These are phyloP conservation scores for Xeromyces bisporus DNA, from an alignment of 495 filamentous ascomycete species.

Conservation along the genomic window DNA sequence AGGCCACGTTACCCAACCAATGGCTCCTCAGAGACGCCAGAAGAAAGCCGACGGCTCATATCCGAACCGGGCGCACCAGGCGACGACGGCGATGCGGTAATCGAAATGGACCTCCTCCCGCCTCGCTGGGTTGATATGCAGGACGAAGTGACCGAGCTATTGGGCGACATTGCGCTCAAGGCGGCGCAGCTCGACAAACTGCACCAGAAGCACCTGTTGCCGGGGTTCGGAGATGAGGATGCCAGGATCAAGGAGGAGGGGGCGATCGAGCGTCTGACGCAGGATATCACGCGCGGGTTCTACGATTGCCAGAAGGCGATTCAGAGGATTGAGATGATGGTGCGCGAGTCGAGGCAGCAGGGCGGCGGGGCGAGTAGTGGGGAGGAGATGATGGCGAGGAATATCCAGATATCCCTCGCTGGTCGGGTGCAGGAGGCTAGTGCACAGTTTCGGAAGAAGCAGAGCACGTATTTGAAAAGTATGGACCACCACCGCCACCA, in stretches of 20 bases:
- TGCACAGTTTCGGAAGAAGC: conserved; percentile 85
- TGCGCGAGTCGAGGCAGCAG: conserved; percentile 50
- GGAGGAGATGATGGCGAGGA: conserved; percentile 90
- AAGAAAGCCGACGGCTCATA: conserved; percentile 79
- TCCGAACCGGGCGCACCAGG: conserved; percentile 54
- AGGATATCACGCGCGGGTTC: conserved; percentile 74
- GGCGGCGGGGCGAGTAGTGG: conserved; percentile 51
- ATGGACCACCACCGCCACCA: conserved; percentile 6
- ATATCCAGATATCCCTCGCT: conserved; percentile 83
- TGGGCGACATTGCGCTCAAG: conserved; percentile 68
- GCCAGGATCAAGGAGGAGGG: conserved; percentile 65
- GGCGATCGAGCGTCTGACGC: conserved; percentile 79
- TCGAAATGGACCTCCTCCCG: conserved; percentile 94
- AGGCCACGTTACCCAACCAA: conserved; percentile 58
- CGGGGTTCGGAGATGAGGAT: conserved; percentile 91
- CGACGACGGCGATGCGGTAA: conserved; percentile 82
- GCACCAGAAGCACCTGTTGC: conserved; percentile 92
- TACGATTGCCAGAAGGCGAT: conserved; percentile 81
- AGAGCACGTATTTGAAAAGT: conserved; percentile 94
- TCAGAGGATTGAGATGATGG: conserved; percentile 70
- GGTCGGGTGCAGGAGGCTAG: conserved; percentile 82
- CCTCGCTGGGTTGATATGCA: conserved; percentile 92
- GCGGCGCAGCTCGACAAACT: conserved; percentile 73
- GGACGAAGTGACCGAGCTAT: conserved; percentile 73
- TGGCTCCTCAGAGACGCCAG: conserved; percentile 50